Conservation (phyloP, 495 filamentous ascomycete species). For the Podospora comata region DNA sequence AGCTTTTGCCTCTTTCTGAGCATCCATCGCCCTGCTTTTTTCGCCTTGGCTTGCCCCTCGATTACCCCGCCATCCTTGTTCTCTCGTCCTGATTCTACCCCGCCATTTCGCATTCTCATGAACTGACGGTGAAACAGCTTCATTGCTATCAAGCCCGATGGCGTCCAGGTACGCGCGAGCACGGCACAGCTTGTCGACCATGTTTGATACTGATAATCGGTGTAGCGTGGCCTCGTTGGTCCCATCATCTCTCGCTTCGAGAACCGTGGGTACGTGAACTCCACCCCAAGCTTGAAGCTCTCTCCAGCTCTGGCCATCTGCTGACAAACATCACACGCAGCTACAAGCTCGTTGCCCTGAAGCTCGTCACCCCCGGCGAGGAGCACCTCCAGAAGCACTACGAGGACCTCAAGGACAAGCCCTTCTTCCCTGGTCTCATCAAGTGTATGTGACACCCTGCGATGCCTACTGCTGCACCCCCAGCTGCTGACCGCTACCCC, state of each 20-base stretch:
- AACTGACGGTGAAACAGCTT: conserved; percentile 66
- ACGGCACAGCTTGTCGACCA: conserved; percentile 14
- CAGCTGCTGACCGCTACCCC: neutral
- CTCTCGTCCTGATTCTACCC: conserved; percentile 9
- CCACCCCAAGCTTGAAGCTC: conserved; percentile 14
- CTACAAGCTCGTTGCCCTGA: conserved; percentile 98
- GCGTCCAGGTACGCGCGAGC: conserved; percentile 77
- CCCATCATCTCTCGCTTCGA: conserved; percentile 97
- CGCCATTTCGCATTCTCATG: conserved; percentile 25
- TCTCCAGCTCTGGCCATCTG: neutral
- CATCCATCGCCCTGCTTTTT: neutral
- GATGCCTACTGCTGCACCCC: neutral
- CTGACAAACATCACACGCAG: conserved; percentile 39
- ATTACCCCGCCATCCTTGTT: conserved; percentile 33
- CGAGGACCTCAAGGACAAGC: conserved; percentile 83
- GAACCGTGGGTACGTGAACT: conserved; percentile 70
- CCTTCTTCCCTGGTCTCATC: conserved; percentile 92
- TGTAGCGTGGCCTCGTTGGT: conserved; percentile 89
- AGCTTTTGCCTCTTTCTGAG: conserved; percentile 1
- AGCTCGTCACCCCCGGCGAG: conserved; percentile 81
- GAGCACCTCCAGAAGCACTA: conserved; percentile 98
- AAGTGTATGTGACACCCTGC: conserved; percentile 57
- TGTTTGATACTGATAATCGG: conserved; percentile 26
- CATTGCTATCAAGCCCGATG: conserved; percentile 99
- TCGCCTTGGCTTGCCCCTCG: conserved; percentile 22